Conservation (phyloP, 2,329 filamentous ascomycete species). For the Zymoseptoria crescenta region DNA sequence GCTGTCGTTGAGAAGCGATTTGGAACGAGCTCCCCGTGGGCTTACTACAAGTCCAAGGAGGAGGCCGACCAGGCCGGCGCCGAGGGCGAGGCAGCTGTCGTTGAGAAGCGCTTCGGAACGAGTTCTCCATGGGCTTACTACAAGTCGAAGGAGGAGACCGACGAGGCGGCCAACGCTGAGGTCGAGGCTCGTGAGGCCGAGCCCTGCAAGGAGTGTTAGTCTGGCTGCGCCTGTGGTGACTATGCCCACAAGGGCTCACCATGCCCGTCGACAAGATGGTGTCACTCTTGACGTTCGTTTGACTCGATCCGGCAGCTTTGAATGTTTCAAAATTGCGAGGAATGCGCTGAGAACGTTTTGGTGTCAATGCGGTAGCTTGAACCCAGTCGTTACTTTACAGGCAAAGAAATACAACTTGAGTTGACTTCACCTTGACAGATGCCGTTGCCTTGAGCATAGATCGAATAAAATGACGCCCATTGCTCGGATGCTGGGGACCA, state of each 20-base stretch:
- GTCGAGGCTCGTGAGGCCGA: neutral
- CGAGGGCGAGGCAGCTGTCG: neutral
- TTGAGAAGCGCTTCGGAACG: too few relatives aligned
- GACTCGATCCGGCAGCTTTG: neutral
- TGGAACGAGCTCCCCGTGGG: too few relatives aligned
- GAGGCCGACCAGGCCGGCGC: too few relatives aligned
- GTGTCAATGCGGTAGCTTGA: neutral
- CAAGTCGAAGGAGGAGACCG: too few relatives aligned
- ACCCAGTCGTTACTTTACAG: neutral
- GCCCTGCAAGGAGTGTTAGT: neutral
- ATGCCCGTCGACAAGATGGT: neutral
- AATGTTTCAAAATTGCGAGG: neutral
- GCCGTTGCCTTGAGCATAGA: neutral
- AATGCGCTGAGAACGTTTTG: neutral
- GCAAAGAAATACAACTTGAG: neutral
- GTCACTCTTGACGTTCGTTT: neutral
- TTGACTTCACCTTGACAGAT: neutral
- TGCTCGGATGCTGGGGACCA: too few relatives aligned
- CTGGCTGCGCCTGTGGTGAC: neutral
- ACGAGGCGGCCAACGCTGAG: too few relatives aligned
- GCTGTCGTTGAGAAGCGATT: too few relatives aligned
- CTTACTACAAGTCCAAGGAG: too few relatives aligned
- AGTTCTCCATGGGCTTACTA: too few relatives aligned
- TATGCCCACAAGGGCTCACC: neutral
- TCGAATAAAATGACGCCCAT: too few relatives aligned